Conservation (phyloP, 2,329 filamentous ascomycete genomes). For the Botrytis pseudocinerea region DNA sequence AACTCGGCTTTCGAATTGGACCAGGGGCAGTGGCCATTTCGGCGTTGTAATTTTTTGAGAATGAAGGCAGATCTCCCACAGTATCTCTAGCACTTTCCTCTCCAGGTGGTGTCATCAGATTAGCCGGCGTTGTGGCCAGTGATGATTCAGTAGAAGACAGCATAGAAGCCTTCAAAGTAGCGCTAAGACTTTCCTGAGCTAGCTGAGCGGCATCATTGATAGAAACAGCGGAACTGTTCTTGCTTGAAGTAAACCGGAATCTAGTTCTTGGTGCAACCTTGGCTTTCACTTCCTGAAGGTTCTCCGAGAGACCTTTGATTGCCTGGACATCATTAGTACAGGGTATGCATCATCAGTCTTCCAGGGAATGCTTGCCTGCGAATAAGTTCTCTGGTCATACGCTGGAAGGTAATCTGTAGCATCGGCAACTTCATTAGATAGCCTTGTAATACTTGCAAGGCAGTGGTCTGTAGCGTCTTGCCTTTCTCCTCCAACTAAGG, state of each 20-base stretch:
- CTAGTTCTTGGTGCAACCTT: slow-evolving; percentile 72
- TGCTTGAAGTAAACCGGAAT: slow-evolving; percentile 76
- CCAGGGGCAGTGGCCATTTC: slow-evolving; percentile 48
- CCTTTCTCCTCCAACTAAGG: slow-evolving; percentile 69
- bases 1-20: slow-evolving; percentile 60
- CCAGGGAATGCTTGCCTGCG: slow-evolving; percentile 57
- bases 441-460: slow-evolving; percentile 72
- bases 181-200: slow-evolving; percentile 48
- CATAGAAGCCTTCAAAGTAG: slow-evolving; percentile 37
- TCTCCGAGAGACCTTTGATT: slow-evolving; percentile 78
- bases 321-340: slow-evolving; percentile 50
- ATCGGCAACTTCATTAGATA: slow-evolving; percentile 84
- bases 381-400: slow-evolving; percentile 86
- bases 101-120: slow-evolving; percentile 34
- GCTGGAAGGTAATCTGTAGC: slow-evolving; percentile 78
- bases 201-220: slow-evolving; percentile 57
- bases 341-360: not conserved
- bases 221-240: slow-evolving; percentile 55
- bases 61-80: slow-evolving; percentile 44
- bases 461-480: slow-evolving; percentile 80
- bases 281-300: slow-evolving; percentile 68
- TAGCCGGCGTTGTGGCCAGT: slow-evolving; percentile 43
- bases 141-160: slow-evolving; percentile 45
- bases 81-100: slow-evolving; percentile 40
- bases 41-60: slow-evolving; percentile 57